phyloP scores from a whole-genome alignment of 495 filamentous ascomycete genomes.

The Xylaria castorea region DNA sequence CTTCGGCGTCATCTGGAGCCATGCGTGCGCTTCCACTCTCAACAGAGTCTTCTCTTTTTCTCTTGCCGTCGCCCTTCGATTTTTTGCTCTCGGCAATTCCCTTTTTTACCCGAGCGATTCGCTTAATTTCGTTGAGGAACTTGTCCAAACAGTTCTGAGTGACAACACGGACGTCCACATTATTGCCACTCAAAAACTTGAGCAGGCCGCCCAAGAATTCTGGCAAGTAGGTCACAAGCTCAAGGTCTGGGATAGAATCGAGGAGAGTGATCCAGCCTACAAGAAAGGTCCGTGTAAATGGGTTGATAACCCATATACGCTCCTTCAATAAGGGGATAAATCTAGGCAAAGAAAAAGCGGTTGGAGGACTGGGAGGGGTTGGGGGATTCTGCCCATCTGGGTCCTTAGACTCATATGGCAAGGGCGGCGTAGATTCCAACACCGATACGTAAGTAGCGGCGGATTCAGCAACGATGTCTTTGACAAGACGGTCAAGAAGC shows the following conservation, averaged over 20 bases:
- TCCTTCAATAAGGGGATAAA: constrained; percentile 96
- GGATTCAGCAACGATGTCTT: constrained; percentile 97
- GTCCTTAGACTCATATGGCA: constrained; percentile 55
- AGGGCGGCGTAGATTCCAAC: constrained; percentile 65
- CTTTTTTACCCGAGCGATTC: constrained; percentile 89
- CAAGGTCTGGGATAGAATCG: constrained; percentile 96
- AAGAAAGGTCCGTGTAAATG: constrained; percentile 92
- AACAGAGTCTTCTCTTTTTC: constrained; percentile 68
- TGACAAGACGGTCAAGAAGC: constrained; percentile 92
- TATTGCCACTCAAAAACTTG: constrained; percentile 89
- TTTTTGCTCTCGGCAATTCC: constrained; percentile 88
- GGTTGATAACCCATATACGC: constrained; percentile 89
- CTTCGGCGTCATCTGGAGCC: constrained; percentile 52
- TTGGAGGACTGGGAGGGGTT: constrained; percentile 62
- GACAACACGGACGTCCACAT: constrained; percentile 89
- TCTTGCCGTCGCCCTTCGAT: constrained; percentile 68
- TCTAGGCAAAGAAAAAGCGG: constrained; percentile 86
- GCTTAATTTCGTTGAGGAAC: constrained; percentile 92
- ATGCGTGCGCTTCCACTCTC: constrained; percentile 63
- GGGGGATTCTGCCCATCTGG: constrained; percentile 47
- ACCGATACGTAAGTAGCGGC: constrained; percentile 94
- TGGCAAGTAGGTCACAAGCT: constrained; percentile 90
- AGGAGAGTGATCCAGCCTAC: constrained; percentile 95
- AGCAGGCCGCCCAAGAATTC: constrained; percentile 91
- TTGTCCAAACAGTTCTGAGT: constrained; percentile 90